Evolutionary conservation across 768 basidiomycete species (phyloP).

Genomic region (Tylopilus balloui): DNA sequence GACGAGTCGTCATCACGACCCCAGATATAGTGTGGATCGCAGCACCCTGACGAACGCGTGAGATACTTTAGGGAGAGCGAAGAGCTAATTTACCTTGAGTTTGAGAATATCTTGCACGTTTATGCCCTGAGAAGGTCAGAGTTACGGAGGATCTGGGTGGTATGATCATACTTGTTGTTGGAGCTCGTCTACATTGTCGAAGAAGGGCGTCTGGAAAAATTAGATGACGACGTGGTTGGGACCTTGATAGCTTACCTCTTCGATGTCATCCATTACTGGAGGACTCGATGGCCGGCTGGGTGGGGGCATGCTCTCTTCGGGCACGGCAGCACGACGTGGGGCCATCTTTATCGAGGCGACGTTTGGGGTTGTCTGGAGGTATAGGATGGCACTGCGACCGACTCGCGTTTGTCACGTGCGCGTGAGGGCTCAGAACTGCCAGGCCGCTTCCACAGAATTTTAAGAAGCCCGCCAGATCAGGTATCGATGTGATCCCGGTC

Average conservation of each 20-base stretch:
- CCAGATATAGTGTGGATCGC: slow-evolving; percentile 83
- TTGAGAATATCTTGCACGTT: slow-evolving; percentile 94
- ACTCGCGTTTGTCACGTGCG: slow-evolving; percentile 24
- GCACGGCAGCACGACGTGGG: slow-evolving; percentile 27
- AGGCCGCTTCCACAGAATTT: slow-evolving; percentile 1
- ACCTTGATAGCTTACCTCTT: slow-evolving; percentile 32
- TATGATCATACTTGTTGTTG: slow-evolving; percentile 62
- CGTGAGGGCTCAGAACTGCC: slow-evolving; percentile 9
- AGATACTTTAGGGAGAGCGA: background rate
- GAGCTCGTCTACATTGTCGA: slow-evolving; percentile 79
- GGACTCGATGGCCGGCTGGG: slow-evolving; percentile 27
- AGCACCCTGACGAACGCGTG: slow-evolving; percentile 46
- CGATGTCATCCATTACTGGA: slow-evolving; percentile 34
- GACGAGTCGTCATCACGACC: slow-evolving; percentile 86
- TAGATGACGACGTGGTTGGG: background rate
- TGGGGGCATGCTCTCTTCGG: slow-evolving; percentile 25
- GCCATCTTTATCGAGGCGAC: slow-evolving; percentile 17
- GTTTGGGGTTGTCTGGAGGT: background rate
- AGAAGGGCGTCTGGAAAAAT: slow-evolving; percentile 49
- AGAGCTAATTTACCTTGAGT: slow-evolving; percentile 57
- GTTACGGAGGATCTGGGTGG: slow-evolving; percentile 3
- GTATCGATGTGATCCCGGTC: background rate
- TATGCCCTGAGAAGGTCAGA: slow-evolving; percentile 60
- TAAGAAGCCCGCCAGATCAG: background rate
- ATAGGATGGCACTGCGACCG: background rate